Base-by-base conservation (phyloP, 768 basidiomycete genomes). In the Clavulina sp. region DNA sequence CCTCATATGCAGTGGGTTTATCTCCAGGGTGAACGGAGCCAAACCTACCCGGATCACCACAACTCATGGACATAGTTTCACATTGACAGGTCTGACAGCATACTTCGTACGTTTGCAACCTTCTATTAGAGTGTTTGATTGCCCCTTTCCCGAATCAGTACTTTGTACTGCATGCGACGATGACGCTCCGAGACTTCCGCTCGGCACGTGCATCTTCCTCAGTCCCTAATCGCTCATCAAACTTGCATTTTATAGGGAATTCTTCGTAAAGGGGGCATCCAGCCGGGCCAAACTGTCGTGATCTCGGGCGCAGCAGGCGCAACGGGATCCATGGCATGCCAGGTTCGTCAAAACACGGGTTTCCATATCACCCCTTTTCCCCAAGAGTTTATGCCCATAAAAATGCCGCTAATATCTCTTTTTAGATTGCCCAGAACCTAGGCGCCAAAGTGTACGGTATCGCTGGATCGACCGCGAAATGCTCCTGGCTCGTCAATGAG, bases 281-380 rank as follows among this genome's bases (percentile, higher is more conserved):
- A 92, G 62, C 64, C 78, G 0, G 88, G 89, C 9, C 89, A 96
- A 54, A 84, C 75, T 0, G 74, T 93, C 47, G 73, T 96, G 23
- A 81, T 81, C 7, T 86, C 86, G 0, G 92, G 88, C 19, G 92
- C 92, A 2, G 92, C 93, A 5, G 92, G 91, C 6, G 80, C 89
- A 1, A 84, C 86, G 6, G 87, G 89, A n/a, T 74, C 78, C 6
- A 63, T 86, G 52, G 84, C 71, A 9, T 89, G 87, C 64, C 88
- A 91, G 57, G 70, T 91, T 19, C 88, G 83, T 43, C 87, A 86
- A 63, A 70, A 75, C 28, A 67, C 71, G 7, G 87, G 82, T 16
- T 38, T 21, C 36, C 36, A 38, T 21, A 13, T 38, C 21, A 13
- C 21, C 36, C 13, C 21, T 13, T 21, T 38, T 13, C 36, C 21